Percentiles rank a stretch among this genome's conserved stretches.
phyloP scores from a whole-genome alignment of 129 eudicot genomes.

The Lactuca sativa region DNA sequence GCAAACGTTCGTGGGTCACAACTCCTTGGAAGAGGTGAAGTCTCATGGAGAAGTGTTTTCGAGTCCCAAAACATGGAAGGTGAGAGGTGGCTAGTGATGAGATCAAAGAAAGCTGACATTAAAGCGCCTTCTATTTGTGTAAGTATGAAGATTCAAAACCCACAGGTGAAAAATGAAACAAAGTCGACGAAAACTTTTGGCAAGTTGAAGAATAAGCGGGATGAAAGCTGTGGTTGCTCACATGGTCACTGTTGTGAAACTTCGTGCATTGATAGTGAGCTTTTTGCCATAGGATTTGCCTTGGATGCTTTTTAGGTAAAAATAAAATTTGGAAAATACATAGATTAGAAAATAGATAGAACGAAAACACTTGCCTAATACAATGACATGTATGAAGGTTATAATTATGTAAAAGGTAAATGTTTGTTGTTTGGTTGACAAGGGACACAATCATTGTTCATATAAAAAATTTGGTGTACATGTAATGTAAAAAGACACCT shows the following conservation, averaged over 20 bases:
- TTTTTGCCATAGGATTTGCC: slow-evolving; percentile 41
- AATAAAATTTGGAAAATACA: background rate
- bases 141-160: slow-evolving; percentile 34
- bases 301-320: slow-evolving; percentile 23
- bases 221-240: slow-evolving; percentile 37
- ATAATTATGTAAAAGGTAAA: no score
- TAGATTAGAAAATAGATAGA: background rate
- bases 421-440: no score
- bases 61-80: slow-evolving; percentile 42
- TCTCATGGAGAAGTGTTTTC: slow-evolving; percentile 45
- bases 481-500: no score
- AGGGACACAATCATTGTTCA: no score
- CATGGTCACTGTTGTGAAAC: slow-evolving; percentile 27
- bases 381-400: no score
- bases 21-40: slow-evolving; percentile 52
- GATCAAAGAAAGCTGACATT: slow-evolving; percentile 5
- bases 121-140: slow-evolving; percentile 53
- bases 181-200: slow-evolving; percentile 8
- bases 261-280: slow-evolving; percentile 26
- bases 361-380: no score
- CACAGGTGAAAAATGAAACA: background rate
- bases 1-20: slow-evolving; percentile 34
- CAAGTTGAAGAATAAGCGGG: slow-evolving; percentile 6
- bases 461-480: no score
- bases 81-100: slow-evolving; percentile 52